These are phyloP conservation scores for Termitomyces sp. DNA, from an alignment of 768 basidiomycete species.

Conservation along the genomic window DNA sequence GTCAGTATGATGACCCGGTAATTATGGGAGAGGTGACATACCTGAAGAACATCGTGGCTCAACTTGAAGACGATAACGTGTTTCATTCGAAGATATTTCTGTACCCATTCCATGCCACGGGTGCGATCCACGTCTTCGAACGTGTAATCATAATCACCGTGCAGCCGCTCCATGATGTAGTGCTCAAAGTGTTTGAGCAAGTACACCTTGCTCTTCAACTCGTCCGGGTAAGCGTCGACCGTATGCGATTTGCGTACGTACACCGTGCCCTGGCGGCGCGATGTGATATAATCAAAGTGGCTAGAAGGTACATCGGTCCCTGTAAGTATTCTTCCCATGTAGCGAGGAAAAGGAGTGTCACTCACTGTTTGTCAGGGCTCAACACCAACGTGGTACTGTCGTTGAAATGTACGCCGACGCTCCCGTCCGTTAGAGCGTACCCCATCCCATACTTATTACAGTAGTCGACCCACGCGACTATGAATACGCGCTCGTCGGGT, in stretches of 20 bases:
- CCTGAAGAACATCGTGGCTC: conserved; percentile 95
- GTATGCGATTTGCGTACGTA: conserved; percentile 71
- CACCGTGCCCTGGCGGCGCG: conserved; percentile 57
- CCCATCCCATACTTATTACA: conserved; percentile 99
- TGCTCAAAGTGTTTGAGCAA: conserved; percentile 90
- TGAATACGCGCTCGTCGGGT: conserved; percentile 76
- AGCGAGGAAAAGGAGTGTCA: conserved; percentile 8
- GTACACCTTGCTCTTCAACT: conserved; percentile 87
- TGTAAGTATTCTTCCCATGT: neutral
- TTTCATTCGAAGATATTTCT: conserved; percentile 95
- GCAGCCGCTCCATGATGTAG: conserved; percentile 90
- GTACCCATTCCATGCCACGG: conserved; percentile 92
- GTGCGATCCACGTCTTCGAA: conserved; percentile 63
- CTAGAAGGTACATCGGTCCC: conserved; percentile 31
- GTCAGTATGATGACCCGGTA: neutral
- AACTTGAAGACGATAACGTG: conserved; percentile 95
- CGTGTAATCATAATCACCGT: conserved; percentile 79
- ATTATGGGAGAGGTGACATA: conserved; percentile 26
- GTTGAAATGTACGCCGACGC: conserved; percentile 94
- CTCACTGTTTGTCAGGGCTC: conserved; percentile 83
- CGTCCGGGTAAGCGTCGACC: conserved; percentile 67
- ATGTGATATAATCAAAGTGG: conserved; percentile 85
- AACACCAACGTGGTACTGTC: conserved; percentile 87
- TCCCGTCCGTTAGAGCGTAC: conserved; percentile 92
- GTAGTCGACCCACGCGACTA: conserved; percentile 99